A percentile compares a stretch with the other conserved stretches of the same genome.
Conservation (phyloP, 768 basidiomycete species). For the Rhizopogon vinicolor region DNA sequence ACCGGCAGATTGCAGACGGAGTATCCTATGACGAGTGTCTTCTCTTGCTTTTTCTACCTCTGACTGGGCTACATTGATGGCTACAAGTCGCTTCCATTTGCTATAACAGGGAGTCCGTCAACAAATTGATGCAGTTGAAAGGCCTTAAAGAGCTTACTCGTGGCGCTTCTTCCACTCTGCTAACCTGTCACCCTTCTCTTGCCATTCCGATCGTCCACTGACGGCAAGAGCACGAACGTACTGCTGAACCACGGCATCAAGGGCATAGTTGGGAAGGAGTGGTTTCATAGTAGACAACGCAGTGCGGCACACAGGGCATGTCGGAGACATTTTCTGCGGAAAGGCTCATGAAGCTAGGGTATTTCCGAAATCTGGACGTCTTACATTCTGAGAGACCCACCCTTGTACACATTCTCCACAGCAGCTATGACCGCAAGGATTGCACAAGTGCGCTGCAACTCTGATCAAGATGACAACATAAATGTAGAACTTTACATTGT, state of each 20-base stretch:
- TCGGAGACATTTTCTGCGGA: constrained; percentile 35
- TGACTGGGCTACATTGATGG: constrained; percentile 3
- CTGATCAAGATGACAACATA: constrained; percentile 29
- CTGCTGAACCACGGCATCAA: constrained; percentile 58
- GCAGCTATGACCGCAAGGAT: constrained; percentile 71
- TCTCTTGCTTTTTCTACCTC: constrained; percentile 16
- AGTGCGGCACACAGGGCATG: constrained; percentile 60
- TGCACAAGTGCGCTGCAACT: constrained; percentile 55
- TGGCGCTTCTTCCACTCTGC: constrained; percentile 51
- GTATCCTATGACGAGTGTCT: constrained; percentile 3
- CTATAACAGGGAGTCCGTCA: constrained; percentile 4
- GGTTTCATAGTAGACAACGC: constrained; percentile 34
- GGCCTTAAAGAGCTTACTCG: constrained; percentile 36
- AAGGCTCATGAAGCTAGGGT: constrained; percentile 1
- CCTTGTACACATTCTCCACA: constrained; percentile 64
- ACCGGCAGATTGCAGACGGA: neutral
- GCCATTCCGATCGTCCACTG: constrained; percentile 50
- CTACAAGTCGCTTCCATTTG: constrained; percentile 23
- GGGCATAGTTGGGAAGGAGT: constrained; percentile 59
- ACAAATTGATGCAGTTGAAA: neutral
- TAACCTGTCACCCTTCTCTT: constrained; percentile 38
- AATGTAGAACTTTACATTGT: neutral
- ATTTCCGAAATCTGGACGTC: constrained; percentile 8
- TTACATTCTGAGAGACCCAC: constrained; percentile 55
- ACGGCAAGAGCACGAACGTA: constrained; percentile 46